These are phyloP conservation scores for Zalaria sp. DNA, from an alignment of 2,329 filamentous ascomycete genomes.

Conservation along the genomic window DNA sequence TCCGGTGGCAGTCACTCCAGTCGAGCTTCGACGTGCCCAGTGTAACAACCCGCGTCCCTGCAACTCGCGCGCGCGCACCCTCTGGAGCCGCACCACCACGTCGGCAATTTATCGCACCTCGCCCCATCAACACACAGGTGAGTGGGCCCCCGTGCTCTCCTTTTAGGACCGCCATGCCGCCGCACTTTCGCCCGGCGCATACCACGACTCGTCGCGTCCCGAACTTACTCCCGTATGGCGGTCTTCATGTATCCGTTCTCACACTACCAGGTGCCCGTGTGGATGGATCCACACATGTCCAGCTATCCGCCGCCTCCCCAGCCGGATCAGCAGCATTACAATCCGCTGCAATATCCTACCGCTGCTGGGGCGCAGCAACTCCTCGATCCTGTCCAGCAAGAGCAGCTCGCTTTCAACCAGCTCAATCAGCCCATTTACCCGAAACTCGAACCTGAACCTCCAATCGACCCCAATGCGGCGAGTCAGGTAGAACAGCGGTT, in stretches of 20 bases:
- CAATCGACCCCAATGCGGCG: constrained; percentile 7
- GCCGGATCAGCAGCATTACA: constrained; percentile 21
- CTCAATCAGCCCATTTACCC: constrained; percentile 19
- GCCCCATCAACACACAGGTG: too few relatives aligned
- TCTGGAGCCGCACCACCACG: too few relatives aligned
- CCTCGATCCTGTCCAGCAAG: constrained; percentile 17
- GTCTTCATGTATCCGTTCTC: background rate
- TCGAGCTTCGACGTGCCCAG: too few relatives aligned
- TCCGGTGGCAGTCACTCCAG: too few relatives aligned
- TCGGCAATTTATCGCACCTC: too few relatives aligned
- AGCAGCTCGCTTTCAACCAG: constrained; percentile 18
- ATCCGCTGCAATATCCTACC: constrained; percentile 15
- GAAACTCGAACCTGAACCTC: constrained; percentile 16
- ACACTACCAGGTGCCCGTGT: background rate
- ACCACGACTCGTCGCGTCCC: background rate
- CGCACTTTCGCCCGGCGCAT: background rate
- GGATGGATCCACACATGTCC: constrained; percentile 15
- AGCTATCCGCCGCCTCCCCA: constrained; percentile 20
- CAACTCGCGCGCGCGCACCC: too few relatives aligned
- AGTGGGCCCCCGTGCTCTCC: too few relatives aligned
- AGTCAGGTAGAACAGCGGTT: constrained; percentile 12
- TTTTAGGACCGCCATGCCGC: too few relatives aligned
- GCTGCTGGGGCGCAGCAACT: constrained; percentile 16
- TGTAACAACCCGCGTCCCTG: too few relatives aligned
- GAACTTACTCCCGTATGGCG: background rate